Percentiles rank a stretch among this genome's conserved stretches.
Evolutionary conservation across 371 early-diverging fungal species (phyloP).

Genomic region (Syncephalastrum monosporum): DNA sequence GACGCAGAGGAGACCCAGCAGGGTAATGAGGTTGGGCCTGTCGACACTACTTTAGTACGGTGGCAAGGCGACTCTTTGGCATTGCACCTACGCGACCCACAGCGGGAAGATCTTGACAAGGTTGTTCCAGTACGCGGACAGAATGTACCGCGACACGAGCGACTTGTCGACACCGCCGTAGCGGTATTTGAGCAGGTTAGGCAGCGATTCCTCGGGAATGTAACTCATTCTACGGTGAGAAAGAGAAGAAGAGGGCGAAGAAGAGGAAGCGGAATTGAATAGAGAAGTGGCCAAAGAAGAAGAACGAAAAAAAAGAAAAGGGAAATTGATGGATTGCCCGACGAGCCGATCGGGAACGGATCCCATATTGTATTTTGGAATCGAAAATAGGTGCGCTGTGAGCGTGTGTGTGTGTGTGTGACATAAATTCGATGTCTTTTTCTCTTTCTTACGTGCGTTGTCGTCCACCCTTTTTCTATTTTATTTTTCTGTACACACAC

Average conservation of each 20-base stretch:
- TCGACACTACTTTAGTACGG: too few relatives aligned
- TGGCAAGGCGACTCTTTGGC: not conserved
- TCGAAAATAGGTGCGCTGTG: too few relatives aligned
- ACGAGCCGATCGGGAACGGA: too few relatives aligned
- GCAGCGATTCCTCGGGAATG: constrained; percentile 34
- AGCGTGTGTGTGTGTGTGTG: too few relatives aligned
- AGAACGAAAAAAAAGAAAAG: constrained; percentile 3
- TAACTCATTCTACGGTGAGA: constrained; percentile 20
- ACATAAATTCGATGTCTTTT: too few relatives aligned
- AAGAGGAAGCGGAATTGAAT: not conserved
- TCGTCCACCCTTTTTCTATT: not conserved
- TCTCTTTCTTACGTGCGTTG: too few relatives aligned
- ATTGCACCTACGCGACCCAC: constrained; percentile 80
- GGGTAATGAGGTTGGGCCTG: constrained; percentile 97
- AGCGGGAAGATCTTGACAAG: constrained; percentile 85
- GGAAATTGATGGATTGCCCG: not conserved
- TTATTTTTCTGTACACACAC: constrained; percentile 4
- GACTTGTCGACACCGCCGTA: constrained; percentile 90
- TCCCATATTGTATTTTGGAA: not conserved
- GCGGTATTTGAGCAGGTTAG: constrained; percentile 76
- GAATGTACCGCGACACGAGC: constrained; percentile 81
- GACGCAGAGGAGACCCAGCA: constrained; percentile 88
- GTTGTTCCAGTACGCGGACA: constrained; percentile 90
- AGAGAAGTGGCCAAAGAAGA: constrained; percentile 1
- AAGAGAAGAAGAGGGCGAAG: not conserved